These are phyloP conservation scores for Ceratobasidium sp. DNA, from an alignment of 1,284 basidiomycete species.

Conservation along the genomic window DNA sequence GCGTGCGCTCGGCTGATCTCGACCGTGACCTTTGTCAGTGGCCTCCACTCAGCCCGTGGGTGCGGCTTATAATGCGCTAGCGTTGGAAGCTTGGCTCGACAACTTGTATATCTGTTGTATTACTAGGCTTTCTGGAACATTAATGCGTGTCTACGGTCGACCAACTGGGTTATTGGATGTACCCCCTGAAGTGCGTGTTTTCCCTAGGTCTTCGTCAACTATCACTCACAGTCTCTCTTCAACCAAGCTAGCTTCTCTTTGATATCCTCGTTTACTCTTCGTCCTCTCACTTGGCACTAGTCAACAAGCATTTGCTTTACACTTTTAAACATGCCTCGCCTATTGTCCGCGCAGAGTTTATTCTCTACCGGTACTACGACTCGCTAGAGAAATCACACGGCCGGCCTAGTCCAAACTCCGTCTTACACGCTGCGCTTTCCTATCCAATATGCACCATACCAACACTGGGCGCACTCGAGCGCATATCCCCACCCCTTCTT, in stretches of 20 bases:
- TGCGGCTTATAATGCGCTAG: slow-evolving; percentile 21
- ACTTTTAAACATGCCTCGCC: slow-evolving; percentile 42
- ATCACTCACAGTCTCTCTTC: slow-evolving; percentile 7
- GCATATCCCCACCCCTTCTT: slow-evolving; percentile 10
- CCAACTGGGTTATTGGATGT: slow-evolving; percentile 37
- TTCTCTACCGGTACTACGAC: slow-evolving; percentile 13
- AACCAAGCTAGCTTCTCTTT: slow-evolving; percentile 35
- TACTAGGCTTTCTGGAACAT: neutral
- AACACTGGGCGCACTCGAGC: slow-evolving; percentile 22
- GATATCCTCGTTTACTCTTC: slow-evolving; percentile 29
- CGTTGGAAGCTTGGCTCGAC: neutral
- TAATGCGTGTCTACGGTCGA: neutral
- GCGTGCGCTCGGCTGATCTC: neutral
- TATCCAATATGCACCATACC: slow-evolving; percentile 39
- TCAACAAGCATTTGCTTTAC: slow-evolving; percentile 32
- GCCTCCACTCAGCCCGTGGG: slow-evolving; percentile 1
- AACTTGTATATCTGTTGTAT: slow-evolving; percentile 8
- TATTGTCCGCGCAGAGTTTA: slow-evolving; percentile 23
- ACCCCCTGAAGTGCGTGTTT: slow-evolving; percentile 31
- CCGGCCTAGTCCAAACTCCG: neutral
- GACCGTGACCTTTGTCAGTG: slow-evolving; percentile 2
- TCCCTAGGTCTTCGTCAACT: neutral
- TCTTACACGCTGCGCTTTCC: slow-evolving; percentile 32
- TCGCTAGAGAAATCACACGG: neutral
- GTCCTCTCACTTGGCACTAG: slow-evolving; percentile 22